Evolutionary conservation across 768 basidiomycete genomes (phyloP).

Genomic region (Galerina marginata): DNA sequence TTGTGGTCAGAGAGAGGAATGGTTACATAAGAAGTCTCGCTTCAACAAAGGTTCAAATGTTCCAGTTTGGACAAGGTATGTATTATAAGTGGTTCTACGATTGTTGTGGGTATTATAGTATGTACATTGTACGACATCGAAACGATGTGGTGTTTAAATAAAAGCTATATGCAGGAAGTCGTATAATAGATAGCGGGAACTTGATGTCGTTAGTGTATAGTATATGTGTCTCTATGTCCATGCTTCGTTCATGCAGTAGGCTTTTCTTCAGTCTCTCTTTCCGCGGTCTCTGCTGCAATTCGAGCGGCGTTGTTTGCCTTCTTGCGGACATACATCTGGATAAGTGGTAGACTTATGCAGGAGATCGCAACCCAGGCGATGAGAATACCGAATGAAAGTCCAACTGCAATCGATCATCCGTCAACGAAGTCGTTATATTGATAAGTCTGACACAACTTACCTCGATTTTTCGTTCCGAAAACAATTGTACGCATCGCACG

Average conservation of each 20-base stretch:
- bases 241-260: not conserved
- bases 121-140: no score
- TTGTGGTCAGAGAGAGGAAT: no score
- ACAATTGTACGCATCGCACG: conserved; percentile 58
- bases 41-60: no score
- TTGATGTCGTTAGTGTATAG: no score
- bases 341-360: conserved; percentile 23
- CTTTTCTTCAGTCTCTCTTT: not conserved
- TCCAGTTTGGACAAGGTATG: no score
- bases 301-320: not conserved
- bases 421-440: not conserved
- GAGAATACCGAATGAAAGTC: conserved; percentile 61
- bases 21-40: no score
- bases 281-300: not conserved
- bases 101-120: no score
- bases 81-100: no score
- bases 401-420: conserved; percentile 45
- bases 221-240: not conserved
- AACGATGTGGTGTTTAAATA: no score
- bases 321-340: conserved; percentile 21
- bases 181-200: no score
- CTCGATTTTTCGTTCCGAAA: conserved; percentile 60
- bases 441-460: conserved; percentile 36
- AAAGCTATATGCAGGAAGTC: no score
- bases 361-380: conserved; percentile 51